Evolutionary conservation across 1,284 basidiomycete genomes (phyloP).

Genomic region (Trichosporon inkin): DNA sequence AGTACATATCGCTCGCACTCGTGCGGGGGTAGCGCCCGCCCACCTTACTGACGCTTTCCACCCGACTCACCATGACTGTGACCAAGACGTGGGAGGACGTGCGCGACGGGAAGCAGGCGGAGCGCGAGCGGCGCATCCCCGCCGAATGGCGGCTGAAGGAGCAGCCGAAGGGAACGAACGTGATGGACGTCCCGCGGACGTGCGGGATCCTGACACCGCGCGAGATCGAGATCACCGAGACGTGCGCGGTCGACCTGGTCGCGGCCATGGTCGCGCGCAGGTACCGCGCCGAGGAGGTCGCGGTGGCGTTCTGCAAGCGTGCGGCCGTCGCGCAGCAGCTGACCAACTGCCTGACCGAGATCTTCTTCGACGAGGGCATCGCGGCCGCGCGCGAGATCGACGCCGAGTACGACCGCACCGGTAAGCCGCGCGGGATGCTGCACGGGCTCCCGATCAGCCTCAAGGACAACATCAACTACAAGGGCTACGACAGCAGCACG

Average conservation of each 20-base stretch:
- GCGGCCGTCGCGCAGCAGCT: constrained; percentile 76
- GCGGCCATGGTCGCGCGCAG: constrained; percentile 23
- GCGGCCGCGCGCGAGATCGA: constrained; percentile 48
- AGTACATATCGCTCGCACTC: too few species aligned
- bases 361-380: constrained; percentile 47
- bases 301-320: constrained; percentile 64
- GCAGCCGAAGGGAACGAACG: constrained; percentile 41
- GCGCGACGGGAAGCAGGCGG: constrained; percentile 54
- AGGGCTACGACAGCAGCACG: constrained; percentile 34
- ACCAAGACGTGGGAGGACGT: constrained; percentile 54
- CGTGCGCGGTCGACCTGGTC: constrained; percentile 36
- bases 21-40: not conserved
- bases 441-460: constrained; percentile 53
- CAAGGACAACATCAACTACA: constrained; percentile 30
- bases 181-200: constrained; percentile 58
- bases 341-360: constrained; percentile 49
- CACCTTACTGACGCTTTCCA: not conserved
- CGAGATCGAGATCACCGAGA: constrained; percentile 66
- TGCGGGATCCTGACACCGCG: constrained; percentile 59
- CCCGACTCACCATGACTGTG: not conserved
- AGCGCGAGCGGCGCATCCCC: constrained; percentile 57
- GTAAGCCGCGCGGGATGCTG: constrained; percentile 47
- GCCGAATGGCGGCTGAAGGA: constrained; percentile 55
- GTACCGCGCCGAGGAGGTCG: constrained; percentile 28
- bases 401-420: constrained; percentile 40